Evolutionary conservation across 306 rosid genomes (phyloP).

Genomic region (Sechiopsis laciniata): DNA sequence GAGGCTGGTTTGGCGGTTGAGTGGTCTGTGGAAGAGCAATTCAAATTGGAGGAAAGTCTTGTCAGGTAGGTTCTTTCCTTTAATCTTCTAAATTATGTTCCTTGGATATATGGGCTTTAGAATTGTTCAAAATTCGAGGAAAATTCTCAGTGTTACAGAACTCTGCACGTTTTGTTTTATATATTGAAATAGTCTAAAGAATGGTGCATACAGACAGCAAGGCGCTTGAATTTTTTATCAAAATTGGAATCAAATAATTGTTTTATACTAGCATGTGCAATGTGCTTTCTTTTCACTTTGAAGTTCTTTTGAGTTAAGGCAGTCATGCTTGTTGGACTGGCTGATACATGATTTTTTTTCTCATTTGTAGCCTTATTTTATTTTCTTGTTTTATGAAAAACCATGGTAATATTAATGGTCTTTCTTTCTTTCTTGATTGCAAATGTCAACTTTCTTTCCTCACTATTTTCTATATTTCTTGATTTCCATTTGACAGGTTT

Average conservation of each 20-base stretch:
- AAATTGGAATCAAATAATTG: neutral
- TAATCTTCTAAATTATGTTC: neutral
- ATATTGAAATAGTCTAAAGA: neutral
- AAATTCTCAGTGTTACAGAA: neutral
- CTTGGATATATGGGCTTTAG: neutral
- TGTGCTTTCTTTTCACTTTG: conserved; percentile 14
- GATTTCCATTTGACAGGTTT: conserved; percentile 38
- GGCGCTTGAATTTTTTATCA: neutral
- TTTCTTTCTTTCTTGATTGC: conserved; percentile 4
- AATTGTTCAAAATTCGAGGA: neutral
- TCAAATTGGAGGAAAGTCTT: conserved; percentile 79
- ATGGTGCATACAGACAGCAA: neutral
- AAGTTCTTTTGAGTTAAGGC: neutral
- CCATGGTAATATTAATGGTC: neutral
- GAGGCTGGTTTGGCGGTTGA: conserved; percentile 90
- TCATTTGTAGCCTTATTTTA: neutral
- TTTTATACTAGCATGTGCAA: neutral
- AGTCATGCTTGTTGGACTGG: neutral
- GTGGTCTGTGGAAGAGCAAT: conserved; percentile 92
- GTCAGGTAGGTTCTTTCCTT: conserved; percentile 48
- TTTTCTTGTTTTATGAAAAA: neutral
- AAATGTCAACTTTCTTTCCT: conserved; percentile 9
- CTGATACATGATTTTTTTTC: neutral
- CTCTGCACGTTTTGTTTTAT: neutral
- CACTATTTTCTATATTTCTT: conserved; percentile 24